Conservation (phyloP, 164 flowering plant species). For the Vitis riparia region DNA sequence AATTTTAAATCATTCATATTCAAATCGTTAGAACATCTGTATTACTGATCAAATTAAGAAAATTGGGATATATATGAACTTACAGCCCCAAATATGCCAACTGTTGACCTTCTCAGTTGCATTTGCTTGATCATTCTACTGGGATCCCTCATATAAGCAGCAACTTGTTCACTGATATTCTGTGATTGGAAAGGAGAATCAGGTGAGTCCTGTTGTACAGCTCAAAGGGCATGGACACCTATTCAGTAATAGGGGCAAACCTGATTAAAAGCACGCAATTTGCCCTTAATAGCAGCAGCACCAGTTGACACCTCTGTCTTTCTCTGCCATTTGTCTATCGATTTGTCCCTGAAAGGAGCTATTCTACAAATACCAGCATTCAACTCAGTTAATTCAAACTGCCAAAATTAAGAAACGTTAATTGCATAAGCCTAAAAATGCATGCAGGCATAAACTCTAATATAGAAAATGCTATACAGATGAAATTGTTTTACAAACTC, state of each 20-base stretch:
- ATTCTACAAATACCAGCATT: constrained; percentile 43
- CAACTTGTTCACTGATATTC: constrained; percentile 94
- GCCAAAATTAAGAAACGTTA: background rate
- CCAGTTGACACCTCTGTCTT: constrained; percentile 89
- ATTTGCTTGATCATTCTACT: constrained; percentile 86
- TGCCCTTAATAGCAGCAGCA: constrained; percentile 80
- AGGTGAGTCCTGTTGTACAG: background rate
- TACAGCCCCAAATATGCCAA: constrained; percentile 68
- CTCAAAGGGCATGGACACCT: background rate
- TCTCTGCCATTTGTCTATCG: constrained; percentile 96
- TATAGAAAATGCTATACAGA: no score
- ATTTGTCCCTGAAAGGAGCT: constrained; percentile 68
- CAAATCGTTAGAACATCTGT: background rate
- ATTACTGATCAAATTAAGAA: background rate
- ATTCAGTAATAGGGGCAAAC: constrained; percentile 30
- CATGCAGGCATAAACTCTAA: background rate
- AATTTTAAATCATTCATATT: background rate
- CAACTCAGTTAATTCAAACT: background rate
- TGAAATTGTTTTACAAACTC: no score
- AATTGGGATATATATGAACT: constrained; percentile 17
- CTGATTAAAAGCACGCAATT: constrained; percentile 92
- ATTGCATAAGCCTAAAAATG: background rate
- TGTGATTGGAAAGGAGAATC: constrained; percentile 24
- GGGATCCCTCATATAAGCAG: constrained; percentile 91
- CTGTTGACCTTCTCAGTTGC: constrained; percentile 70